Evolutionary conservation across 139 green algal species (phyloP), one percentile per base, ranked within the genome.

Genomic region (Coelastrella sp.): DNA sequence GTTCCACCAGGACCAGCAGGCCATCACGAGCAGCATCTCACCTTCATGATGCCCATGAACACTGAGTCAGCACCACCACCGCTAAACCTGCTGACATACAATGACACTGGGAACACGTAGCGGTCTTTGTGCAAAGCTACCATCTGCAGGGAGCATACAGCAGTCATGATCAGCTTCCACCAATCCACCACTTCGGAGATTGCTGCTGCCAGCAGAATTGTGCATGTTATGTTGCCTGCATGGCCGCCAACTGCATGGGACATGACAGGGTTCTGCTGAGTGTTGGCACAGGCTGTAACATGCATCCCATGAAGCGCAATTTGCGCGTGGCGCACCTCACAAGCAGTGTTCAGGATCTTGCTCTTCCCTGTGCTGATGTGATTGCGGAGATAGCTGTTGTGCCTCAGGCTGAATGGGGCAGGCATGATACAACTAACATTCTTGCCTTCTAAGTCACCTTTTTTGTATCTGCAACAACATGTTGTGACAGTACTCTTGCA

Each of bases 391-490:
- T 96, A 96, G 49, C 20, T 58, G 83, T 94, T 90, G 92, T 96
- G 94, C 56, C 91, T 88, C 25, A 58, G 56, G 66, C 74, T 90
- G 89, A 93, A 95, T 57, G 93, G 93, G 56, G 91, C 82, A 19
- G 93, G 94, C 94, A 96, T 96, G 57, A 95, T 68, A 65, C 66
- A 76, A 4, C 35, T 87, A n/a, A 96, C 87, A 74, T 94, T 94
- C 87, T 89, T 93, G 79, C 94, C 93, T 79, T 95, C 92, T 60
- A 96, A 89, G 89, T 95, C 94, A 20, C 91, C 92, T 61, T 91
- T 93, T 80, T 60, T 87, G 89, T 94, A 94, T 11, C 89, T 92
- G 88, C 7, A 78, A 19, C 61, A 68, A 17, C 35, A 49, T 49
- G 35, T 49, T 49, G 3, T 49, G 35, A 49, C 3, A 85, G 57